Evolutionary conservation across 2,329 filamentous ascomycete genomes (phyloP).

Genomic region (Stachybotrys echinatus): DNA sequence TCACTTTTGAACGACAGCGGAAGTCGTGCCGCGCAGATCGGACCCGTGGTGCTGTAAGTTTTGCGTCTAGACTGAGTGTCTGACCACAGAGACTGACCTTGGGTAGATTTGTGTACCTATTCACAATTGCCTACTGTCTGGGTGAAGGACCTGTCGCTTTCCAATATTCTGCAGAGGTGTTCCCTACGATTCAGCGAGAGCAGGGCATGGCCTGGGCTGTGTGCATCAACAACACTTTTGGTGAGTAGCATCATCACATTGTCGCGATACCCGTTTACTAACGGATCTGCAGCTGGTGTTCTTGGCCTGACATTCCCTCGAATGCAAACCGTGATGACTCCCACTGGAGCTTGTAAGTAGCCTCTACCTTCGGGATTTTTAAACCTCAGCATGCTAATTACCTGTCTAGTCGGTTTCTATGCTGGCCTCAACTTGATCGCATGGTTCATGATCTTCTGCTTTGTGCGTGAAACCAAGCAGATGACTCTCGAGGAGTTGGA

Average conservation of each 20-base stretch:
- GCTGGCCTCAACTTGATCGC: constrained; percentile 41
- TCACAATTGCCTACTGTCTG: constrained; percentile 28
- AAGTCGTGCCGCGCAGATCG: constrained; percentile 16
- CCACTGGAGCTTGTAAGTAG: constrained; percentile 22
- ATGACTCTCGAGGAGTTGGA: constrained; percentile 46
- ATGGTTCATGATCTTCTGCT: constrained; percentile 40
- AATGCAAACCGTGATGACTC: constrained; percentile 23
- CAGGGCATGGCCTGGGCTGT: constrained; percentile 33
- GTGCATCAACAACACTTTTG: constrained; percentile 26
- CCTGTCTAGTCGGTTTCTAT: constrained; percentile 31
- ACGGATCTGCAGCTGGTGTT: constrained; percentile 14
- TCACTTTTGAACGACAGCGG: constrained; percentile 19
- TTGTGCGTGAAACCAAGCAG: constrained; percentile 46
- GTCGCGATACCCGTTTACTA: constrained; percentile 7
- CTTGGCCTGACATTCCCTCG: constrained; percentile 25
- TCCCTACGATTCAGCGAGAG: constrained; percentile 30
- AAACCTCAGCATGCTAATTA: too few relatives aligned
- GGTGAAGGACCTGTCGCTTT: constrained; percentile 31
- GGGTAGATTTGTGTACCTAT: constrained; percentile 27
- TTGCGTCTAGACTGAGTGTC: not conserved
- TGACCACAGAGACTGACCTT: not conserved
- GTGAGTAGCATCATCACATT: not conserved
- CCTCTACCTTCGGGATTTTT: too few relatives aligned
- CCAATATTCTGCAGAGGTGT: constrained; percentile 32
- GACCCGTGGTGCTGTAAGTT: constrained; percentile 20